Conservation (phyloP, 306 rosid species). For the Vigna radiata region DNA sequence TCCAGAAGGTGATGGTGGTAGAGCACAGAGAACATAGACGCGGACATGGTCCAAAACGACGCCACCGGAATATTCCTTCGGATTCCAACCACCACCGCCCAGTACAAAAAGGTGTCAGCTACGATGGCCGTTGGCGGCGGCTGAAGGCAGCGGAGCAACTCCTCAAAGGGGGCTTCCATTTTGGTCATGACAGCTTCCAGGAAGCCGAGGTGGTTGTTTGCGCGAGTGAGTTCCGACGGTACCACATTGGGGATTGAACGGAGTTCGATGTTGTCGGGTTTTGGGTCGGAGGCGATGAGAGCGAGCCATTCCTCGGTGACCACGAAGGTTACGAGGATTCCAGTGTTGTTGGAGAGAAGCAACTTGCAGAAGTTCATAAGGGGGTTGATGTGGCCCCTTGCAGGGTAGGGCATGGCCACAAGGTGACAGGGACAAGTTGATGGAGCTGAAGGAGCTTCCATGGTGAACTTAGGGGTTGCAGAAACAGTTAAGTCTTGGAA, state of each 20-base stretch:
- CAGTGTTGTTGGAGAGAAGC: slow-evolving; percentile 16
- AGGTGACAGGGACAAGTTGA: slow-evolving; percentile 27
- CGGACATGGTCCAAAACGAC: slow-evolving; percentile 57
- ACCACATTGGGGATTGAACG: slow-evolving; percentile 47
- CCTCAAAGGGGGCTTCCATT: slow-evolving; percentile 52
- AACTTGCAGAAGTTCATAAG: slow-evolving; percentile 54
- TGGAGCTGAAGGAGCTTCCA: slow-evolving; percentile 29
- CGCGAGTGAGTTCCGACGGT: slow-evolving; percentile 50
- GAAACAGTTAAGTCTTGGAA: not conserved
- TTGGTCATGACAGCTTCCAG: slow-evolving; percentile 36
- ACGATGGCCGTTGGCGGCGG: slow-evolving; percentile 28
- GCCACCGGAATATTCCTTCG: slow-evolving; percentile 55
- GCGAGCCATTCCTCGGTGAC: slow-evolving; percentile 63
- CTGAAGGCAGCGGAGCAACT: slow-evolving; percentile 40
- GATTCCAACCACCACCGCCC: slow-evolving; percentile 45
- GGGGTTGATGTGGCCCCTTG: slow-evolving; percentile 59
- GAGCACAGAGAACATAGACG: slow-evolving; percentile 36
- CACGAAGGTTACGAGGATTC: slow-evolving; percentile 47
- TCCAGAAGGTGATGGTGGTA: slow-evolving; percentile 40
- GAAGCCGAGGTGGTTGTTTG: slow-evolving; percentile 36
- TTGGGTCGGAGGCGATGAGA: slow-evolving; percentile 40
- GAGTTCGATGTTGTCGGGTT: slow-evolving; percentile 38
- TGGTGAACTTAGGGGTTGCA: not conserved
- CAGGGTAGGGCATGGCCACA: slow-evolving; percentile 58
- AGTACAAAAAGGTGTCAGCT: slow-evolving; percentile 34